Percentiles rank a stretch among this genome's conserved stretches.
These are phyloP conservation scores for Secale cereale DNA, from an alignment of 176 grass and related monocot species.

Conservation along the genomic window DNA sequence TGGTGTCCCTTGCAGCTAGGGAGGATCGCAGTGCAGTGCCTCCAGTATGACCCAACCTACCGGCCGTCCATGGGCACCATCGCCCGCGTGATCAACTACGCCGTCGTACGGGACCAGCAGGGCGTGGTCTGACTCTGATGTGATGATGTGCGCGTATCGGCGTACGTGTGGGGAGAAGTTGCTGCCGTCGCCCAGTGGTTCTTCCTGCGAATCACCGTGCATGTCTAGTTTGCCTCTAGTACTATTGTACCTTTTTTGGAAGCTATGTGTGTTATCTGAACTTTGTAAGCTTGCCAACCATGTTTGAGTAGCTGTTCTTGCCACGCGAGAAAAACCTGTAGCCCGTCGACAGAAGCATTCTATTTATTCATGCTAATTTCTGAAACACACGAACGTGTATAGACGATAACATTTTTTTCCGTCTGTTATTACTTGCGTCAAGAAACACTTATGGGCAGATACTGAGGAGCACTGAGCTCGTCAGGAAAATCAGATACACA, in stretches of 20 bases:
- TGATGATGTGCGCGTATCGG: neutral
- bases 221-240: neutral
- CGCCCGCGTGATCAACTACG: slow-evolving; percentile 49
- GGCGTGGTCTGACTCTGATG: slow-evolving; percentile 38
- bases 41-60: slow-evolving; percentile 38
- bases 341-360: neutral
- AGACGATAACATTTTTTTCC: neutral
- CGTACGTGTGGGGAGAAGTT: no score
- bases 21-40: slow-evolving; percentile 48
- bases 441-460: neutral
- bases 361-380: neutral
- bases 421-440: neutral
- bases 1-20: slow-evolving; percentile 36
- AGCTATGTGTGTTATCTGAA: neutral
- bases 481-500: neutral
- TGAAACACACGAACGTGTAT: neutral
- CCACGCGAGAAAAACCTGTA: neutral
- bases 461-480: neutral
- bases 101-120: slow-evolving; percentile 45
- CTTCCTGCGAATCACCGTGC: no score
- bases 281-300: neutral
- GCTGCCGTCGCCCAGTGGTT: no score
- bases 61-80: slow-evolving; percentile 56
- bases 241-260: neutral
- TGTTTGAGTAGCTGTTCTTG: neutral